These are phyloP conservation scores for Lactarius hatsudake DNA, from an alignment of 768 basidiomycete species.

Conservation along the genomic window DNA sequence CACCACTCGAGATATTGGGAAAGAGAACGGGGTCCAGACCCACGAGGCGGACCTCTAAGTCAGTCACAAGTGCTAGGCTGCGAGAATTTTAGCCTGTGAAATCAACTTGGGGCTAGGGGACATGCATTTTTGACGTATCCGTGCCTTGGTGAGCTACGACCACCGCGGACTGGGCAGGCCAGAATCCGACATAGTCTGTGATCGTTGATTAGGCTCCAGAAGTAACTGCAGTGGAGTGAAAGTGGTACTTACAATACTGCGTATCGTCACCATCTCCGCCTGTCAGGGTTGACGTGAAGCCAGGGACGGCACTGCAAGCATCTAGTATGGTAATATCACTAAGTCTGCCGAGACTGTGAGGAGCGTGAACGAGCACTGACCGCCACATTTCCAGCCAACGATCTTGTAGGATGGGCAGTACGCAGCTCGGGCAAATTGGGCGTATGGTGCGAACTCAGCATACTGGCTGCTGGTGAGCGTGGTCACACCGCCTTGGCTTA, in stretches of 20 bases:
- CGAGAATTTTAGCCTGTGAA: neutral
- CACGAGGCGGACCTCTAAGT: neutral
- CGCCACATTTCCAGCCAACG: slow-evolving; percentile 45
- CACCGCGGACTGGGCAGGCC: slow-evolving; percentile 21
- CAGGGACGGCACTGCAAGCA: slow-evolving; percentile 42
- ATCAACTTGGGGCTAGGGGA: neutral
- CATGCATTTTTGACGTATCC: slow-evolving; percentile 12
- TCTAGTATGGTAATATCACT: slow-evolving; percentile 28
- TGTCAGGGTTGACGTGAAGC: slow-evolving; percentile 39
- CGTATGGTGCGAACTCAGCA: slow-evolving; percentile 43
- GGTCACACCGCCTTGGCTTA: slow-evolving; percentile 22
- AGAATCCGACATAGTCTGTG: slow-evolving; percentile 26
- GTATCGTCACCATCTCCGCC: slow-evolving; percentile 50
- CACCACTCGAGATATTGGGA: slow-evolving; percentile 4
- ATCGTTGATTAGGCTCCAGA: neutral
- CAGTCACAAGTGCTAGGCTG: slow-evolving; percentile 19
- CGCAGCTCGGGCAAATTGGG: slow-evolving; percentile 53
- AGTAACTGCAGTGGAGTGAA: neutral
- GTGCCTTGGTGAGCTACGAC: slow-evolving; percentile 28
- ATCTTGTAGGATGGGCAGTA: slow-evolving; percentile 45
- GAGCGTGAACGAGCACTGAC: slow-evolving; percentile 30
- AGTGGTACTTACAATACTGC: slow-evolving; percentile 44
- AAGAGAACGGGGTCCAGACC: slow-evolving; percentile 15
- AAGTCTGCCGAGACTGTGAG: neutral
- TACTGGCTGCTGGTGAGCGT: slow-evolving; percentile 35